phyloP scores from a whole-genome alignment of 352 stramenopile species.

The Phytopythium helicoides region DNA sequence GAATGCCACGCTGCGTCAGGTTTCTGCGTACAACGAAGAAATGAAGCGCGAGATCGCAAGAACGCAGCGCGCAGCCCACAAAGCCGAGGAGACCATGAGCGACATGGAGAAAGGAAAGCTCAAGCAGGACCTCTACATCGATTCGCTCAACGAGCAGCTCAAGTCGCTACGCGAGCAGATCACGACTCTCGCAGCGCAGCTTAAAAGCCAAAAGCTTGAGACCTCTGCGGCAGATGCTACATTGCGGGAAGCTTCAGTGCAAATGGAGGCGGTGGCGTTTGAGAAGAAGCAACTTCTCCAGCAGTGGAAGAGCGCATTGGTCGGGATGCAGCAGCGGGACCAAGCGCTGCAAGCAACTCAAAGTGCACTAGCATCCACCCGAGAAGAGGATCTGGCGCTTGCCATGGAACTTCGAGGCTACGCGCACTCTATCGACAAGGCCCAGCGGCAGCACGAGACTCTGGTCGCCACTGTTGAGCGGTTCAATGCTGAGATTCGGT shows the following conservation, averaged over 20 bases:
- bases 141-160: constrained; percentile 89
- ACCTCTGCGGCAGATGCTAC: constrained; percentile 86
- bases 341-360: constrained; percentile 90
- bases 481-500: constrained; percentile 80
- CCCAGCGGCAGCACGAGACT: constrained; percentile 80
- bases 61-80: constrained; percentile 91
- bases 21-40: constrained; percentile 94
- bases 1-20: constrained; percentile 81
- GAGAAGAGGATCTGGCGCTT: constrained; percentile 81
- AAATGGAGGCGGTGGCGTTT: constrained; percentile 92
- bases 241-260: constrained; percentile 79
- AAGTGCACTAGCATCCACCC: constrained; percentile 72
- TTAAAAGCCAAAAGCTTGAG: constrained; percentile 84
- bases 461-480: constrained; percentile 83
- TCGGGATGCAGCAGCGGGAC: constrained; percentile 89
- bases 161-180: constrained; percentile 89
- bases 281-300: constrained; percentile 96
- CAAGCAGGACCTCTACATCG: constrained; percentile 94
- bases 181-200: constrained; percentile 66
- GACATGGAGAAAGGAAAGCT: constrained; percentile 93
- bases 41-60: constrained; percentile 94
- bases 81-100: constrained; percentile 92
- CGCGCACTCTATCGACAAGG: constrained; percentile 81
- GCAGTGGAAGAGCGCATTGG: constrained; percentile 94
- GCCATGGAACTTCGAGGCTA: constrained; percentile 88